Evolutionary conservation across 1,284 basidiomycete genomes (phyloP), one percentile per base, ranked within the genome.

Genomic region (Sporisorium exsertum): DNA sequence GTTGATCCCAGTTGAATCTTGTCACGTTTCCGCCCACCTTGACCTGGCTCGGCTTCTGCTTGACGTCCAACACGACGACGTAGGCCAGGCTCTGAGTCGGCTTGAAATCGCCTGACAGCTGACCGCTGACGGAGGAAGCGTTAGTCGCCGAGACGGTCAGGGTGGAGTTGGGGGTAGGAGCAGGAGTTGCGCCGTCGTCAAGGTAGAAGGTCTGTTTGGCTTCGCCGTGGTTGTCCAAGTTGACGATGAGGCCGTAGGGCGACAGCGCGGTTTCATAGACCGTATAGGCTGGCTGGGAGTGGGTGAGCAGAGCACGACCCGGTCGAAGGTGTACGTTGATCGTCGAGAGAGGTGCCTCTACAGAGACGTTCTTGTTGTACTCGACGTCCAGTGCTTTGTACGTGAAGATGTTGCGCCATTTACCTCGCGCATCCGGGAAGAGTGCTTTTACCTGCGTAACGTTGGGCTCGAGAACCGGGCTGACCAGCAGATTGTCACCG

Each of bases 391-490:
- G 43, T 9, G 87, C 87, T 37, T 88, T 87, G 78, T 92, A 91
- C 0, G 90, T 92, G 86, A 90, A 92, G 89, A 91, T 92, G 84
- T 93, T 92, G 58, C 91, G 88, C 92, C 91, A 93, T 63, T 59
- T 68, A 7, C 78, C 76, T 4, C 72, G 72, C 0, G 77, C 75
- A 15, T 27, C 33, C 2, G 78, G 78, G 67, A 81, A 81, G 35
- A 78, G 46, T 10, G 51, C 89, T 87, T 13, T 86, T 55, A 80
- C 59, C 5, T 52, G 16, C 18, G 60, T 74, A 13, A 74, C 77
- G 29, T 81, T 80, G 1, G 78, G 78, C 43, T 76, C 63, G n/a
- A 81, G 46, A 0, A 73, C 73, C 2, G 80, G 78, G 0, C 63
- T 50, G 6, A 81, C 80, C 16, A 81, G 47, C 0, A 81, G 40